Evolutionary conservation across 352 stramenopile genomes (phyloP), one percentile per base, ranked within the genome.

Genomic region (Phytophthora pluvialis): DNA sequence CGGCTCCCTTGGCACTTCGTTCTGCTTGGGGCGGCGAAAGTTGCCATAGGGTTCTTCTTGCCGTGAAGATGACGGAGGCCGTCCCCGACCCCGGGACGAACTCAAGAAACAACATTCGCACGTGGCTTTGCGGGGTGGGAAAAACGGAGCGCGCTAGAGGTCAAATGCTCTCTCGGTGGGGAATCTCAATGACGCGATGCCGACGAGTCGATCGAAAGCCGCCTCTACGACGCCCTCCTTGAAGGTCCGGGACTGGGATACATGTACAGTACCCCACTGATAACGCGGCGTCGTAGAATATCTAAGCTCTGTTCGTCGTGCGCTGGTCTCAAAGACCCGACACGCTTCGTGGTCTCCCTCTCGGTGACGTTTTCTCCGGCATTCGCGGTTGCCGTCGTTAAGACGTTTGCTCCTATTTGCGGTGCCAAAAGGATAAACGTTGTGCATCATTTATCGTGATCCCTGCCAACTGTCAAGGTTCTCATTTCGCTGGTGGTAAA

Each of bases 401-500:
- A 21, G 21, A 21, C 21, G 21, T 21, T 21, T 21, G 21, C 21
- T 21, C 2, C 21, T 21, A 21, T 21, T 21, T 21, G 21, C 21
- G 21, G 21, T 21, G 21, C 21, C 21, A 21, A 1, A 21, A 21
- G 21, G 21, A 21, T 21, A 21, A 21, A 21, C 21, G 21, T 21
- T 1, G 21, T 21, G 21, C 21, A 21, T 21, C 21, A 21, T 21
- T 21, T 21, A 21, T 21, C 21, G 21, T 21, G 21, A 21, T 21
- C 21, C 21, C 21, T 21, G 21, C 1, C 43, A 33, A 32, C n/a
- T 31, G 42, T 18, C 9, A 21, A 44, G 50, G 39, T 21, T 45
- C 31, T 54, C 50, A 29, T 68, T 68, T 68, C 44, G 53, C 36
- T 64, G 60, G 53, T 59, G 45, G 44, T 32, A 57, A 48, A 64